These are phyloP conservation scores for Sanguinoderma infundibulare DNA, from an alignment of 1,284 basidiomycete species.

Conservation along the genomic window DNA sequence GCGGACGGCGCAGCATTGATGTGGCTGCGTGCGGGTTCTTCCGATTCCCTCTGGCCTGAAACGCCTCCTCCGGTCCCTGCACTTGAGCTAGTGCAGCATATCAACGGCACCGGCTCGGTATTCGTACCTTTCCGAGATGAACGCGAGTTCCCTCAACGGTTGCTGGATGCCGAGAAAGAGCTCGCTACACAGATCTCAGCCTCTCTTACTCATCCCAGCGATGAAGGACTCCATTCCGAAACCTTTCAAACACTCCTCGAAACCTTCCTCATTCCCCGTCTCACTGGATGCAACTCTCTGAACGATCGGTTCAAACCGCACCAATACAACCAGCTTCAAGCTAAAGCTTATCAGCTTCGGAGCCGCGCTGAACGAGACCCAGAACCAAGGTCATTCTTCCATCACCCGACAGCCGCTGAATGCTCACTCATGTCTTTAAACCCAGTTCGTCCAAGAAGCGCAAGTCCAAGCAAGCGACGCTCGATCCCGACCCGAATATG, in stretches of 20 bases:
- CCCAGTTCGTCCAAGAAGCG: background rate
- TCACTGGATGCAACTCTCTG: background rate
- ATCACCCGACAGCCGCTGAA: background rate
- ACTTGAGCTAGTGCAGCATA: background rate
- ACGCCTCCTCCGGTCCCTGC: background rate
- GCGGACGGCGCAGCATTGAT: background rate
- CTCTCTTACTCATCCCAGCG: background rate
- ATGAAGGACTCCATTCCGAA: conserved; percentile 1
- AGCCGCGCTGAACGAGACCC: too few species aligned
- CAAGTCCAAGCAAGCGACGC: background rate
- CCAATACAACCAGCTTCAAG: conserved; percentile 1
- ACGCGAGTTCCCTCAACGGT: background rate
- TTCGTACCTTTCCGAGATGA: background rate
- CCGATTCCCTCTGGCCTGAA: background rate
- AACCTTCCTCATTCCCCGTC: background rate
- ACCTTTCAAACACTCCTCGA: conserved; percentile 1
- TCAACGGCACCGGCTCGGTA: background rate
- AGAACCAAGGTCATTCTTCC: background rate
- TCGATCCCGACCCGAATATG: background rate
- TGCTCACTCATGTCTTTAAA: background rate
- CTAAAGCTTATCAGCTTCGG: background rate
- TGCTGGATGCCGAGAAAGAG: background rate
- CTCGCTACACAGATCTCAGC: background rate
- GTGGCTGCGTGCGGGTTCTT: background rate
- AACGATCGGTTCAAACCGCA: background rate